These are phyloP conservation scores for Kodamaea anthophila DNA, from an alignment of 1,139 yeast genomes.

Conservation along the genomic window DNA sequence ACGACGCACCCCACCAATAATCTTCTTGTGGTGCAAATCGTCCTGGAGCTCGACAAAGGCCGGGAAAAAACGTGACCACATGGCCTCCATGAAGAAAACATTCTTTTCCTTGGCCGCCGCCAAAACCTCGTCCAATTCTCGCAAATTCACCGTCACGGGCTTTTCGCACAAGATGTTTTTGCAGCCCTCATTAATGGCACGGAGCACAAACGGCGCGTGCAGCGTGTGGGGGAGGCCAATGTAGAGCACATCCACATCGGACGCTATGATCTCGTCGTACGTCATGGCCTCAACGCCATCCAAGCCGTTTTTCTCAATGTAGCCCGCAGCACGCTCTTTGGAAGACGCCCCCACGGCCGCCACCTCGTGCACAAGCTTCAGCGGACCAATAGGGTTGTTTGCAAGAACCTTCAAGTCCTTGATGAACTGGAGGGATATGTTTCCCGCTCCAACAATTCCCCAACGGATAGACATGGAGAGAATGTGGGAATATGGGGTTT, in stretches of 20 bases:
- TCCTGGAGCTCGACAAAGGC: conserved; percentile 32
- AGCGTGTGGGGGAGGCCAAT: conserved; percentile 55
- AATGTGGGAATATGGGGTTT: background rate
- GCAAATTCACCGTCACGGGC: conserved; percentile 49
- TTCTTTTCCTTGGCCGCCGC: conserved; percentile 40
- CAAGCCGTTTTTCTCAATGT: conserved; percentile 12
- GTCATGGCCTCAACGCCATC: conserved; percentile 9
- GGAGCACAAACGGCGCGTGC: conserved; percentile 45
- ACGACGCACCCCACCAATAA: conserved; percentile 43
- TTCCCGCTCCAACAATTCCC: conserved; percentile 46
- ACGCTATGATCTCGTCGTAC: conserved; percentile 33
- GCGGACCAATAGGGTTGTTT: conserved; percentile 16
- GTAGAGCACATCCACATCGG: conserved; percentile 48
- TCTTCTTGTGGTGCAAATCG: conserved; percentile 37
- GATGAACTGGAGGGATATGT: conserved; percentile 35
- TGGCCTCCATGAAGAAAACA: conserved; percentile 56
- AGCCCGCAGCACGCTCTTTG: conserved; percentile 21
- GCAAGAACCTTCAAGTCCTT: conserved; percentile 26
- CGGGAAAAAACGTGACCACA: conserved; percentile 64
- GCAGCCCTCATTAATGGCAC: conserved; percentile 45
- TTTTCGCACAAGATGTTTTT: conserved; percentile 59
- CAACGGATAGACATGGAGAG: conserved; percentile 16
- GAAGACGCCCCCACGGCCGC: conserved; percentile 29
- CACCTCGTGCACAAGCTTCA: conserved; percentile 23
- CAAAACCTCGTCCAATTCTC: conserved; percentile 40